A percentile compares a stretch with the other conserved stretches of the same genome.
phyloP scores from a whole-genome alignment of 2,329 filamentous ascomycete species.

The Aureobasidium zeae region DNA sequence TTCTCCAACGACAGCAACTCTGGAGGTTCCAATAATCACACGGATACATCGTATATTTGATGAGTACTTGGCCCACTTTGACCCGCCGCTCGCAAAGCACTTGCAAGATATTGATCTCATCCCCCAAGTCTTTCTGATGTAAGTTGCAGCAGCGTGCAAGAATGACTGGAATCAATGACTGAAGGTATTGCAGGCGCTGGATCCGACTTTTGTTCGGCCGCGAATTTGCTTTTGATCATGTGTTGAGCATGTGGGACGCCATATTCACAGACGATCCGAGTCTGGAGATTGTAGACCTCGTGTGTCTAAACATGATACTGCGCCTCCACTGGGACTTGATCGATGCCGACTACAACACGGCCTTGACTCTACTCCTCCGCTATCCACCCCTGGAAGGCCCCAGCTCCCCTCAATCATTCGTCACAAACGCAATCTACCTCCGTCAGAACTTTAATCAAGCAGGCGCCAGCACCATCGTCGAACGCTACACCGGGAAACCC shows the following conservation, averaged over 20 bases:
- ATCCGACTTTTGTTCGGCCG: slow-evolving; percentile 85
- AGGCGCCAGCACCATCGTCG: slow-evolving; percentile 57
- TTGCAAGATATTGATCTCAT: slow-evolving; percentile 76
- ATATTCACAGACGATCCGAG: slow-evolving; percentile 79
- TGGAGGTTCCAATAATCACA: slow-evolving; percentile 65
- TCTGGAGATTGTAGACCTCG: slow-evolving; percentile 71
- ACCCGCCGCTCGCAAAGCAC: slow-evolving; percentile 75
- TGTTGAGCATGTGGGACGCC: slow-evolving; percentile 80
- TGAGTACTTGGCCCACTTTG: slow-evolving; percentile 64
- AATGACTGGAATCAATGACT: slow-evolving; percentile 17
- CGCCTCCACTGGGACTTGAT: slow-evolving; percentile 84
- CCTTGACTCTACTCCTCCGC: slow-evolving; percentile 70
- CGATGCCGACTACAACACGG: slow-evolving; percentile 77
- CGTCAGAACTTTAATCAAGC: slow-evolving; percentile 52
- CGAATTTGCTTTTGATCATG: slow-evolving; percentile 81
- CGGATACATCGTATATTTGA: slow-evolving; percentile 84
- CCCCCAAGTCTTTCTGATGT: slow-evolving; percentile 97
- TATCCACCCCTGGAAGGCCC: slow-evolving; percentile 55
- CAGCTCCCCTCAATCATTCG: slow-evolving; percentile 53
- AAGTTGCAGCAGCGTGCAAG: slow-evolving; percentile 26
- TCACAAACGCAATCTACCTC: slow-evolving; percentile 74
- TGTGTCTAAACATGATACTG: slow-evolving; percentile 91
- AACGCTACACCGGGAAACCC: slow-evolving; percentile 55
- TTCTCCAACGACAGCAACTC: slow-evolving; percentile 29
- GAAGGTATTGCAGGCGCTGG: slow-evolving; percentile 60